phyloP scores from a whole-genome alignment of 768 basidiomycete species.

The Cystofilobasidium bisporidii region DNA sequence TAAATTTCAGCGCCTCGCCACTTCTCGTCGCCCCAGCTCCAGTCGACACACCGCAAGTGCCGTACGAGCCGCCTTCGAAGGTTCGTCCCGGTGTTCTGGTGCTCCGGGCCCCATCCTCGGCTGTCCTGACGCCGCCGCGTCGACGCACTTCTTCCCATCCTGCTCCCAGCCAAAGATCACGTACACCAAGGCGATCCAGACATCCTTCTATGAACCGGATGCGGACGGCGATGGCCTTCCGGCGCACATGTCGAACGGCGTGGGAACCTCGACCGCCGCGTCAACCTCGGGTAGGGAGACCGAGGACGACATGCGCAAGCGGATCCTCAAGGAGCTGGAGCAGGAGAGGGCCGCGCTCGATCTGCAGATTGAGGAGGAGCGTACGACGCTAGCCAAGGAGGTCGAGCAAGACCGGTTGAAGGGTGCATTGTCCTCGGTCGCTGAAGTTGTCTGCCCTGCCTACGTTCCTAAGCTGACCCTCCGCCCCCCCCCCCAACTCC shows the following conservation, averaged over 20 bases:
- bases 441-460: neutral
- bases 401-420: slow-evolving; percentile 42
- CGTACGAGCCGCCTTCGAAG: slow-evolving; percentile 81
- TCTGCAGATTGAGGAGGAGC: slow-evolving; percentile 70
- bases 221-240: slow-evolving; percentile 37
- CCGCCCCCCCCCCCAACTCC: too few relatives aligned
- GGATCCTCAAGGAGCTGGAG: slow-evolving; percentile 59
- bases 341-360: slow-evolving; percentile 53
- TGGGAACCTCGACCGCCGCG: slow-evolving; percentile 14
- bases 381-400: slow-evolving; percentile 70
- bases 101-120: neutral
- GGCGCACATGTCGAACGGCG: slow-evolving; percentile 11
- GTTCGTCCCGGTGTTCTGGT: slow-evolving; percentile 42
- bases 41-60: slow-evolving; percentile 79
- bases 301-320: slow-evolving; percentile 67
- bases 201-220: slow-evolving; percentile 19
- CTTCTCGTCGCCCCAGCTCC: slow-evolving; percentile 51
- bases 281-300: slow-evolving; percentile 38
- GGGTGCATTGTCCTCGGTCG: slow-evolving; percentile 7
- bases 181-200: slow-evolving; percentile 41
- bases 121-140: neutral
- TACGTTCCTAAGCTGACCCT: neutral
- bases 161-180: slow-evolving; percentile 31
- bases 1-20: neutral
- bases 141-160: slow-evolving; percentile 6